Evolutionary conservation across 768 basidiomycete species (phyloP).

Genomic region (Candolleomyces eurysporus): DNA sequence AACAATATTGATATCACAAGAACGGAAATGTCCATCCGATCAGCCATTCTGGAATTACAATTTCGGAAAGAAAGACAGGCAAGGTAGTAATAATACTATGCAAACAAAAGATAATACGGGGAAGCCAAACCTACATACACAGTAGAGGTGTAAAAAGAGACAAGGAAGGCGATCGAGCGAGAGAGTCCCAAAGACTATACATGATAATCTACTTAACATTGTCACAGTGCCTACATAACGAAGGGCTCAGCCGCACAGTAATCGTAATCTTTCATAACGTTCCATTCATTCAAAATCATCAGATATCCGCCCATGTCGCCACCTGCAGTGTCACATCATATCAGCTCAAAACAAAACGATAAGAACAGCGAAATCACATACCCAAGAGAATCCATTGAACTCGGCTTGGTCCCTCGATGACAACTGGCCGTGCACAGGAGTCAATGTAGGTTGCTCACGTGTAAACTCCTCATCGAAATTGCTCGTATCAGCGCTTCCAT

Average conservation of each 20-base stretch:
- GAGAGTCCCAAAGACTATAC: neutral
- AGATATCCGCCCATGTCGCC: conserved; percentile 61
- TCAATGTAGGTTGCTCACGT: conserved; percentile 92
- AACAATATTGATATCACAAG: no score
- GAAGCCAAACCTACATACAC: no score
- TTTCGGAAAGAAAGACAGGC: no score
- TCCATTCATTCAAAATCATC: conserved; percentile 18
- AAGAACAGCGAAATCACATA: conserved; percentile 21
- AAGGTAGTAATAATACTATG: no score
- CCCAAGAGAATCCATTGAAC: conserved; percentile 98
- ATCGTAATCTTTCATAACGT: no score
- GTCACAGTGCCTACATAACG: no score
- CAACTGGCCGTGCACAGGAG: conserved; percentile 93
- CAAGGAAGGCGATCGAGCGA: no score
- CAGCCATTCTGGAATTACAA: no score
- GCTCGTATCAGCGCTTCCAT: conserved; percentile 81
- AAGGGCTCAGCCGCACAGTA: no score
- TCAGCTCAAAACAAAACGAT: neutral
- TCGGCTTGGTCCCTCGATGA: conserved; percentile 89
- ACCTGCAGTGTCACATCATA: conserved; percentile 26
- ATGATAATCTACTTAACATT: conserved; percentile 10
- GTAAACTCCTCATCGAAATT: conserved; percentile 99
- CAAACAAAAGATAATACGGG: no score
- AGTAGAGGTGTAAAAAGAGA: no score
- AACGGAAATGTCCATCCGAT: no score